Evolutionary conservation across 1,284 basidiomycete species (phyloP), one percentile per base, ranked within the genome.

Genomic region (Pseudomicrostroma phylloplanum): DNA sequence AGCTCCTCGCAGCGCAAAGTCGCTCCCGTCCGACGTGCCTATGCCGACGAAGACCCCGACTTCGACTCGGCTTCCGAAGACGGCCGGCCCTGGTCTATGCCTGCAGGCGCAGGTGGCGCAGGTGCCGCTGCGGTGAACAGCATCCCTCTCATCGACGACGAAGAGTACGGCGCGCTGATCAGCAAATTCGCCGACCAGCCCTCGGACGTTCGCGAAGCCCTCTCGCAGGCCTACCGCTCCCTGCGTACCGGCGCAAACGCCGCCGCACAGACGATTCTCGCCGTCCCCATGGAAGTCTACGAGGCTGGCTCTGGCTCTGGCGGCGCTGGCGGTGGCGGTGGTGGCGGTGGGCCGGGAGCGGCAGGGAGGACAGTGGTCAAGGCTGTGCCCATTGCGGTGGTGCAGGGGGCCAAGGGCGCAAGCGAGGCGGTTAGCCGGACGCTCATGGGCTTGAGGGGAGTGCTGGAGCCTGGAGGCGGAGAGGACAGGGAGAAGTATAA

Each of bases 221-320:
- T 98, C n/a, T 86, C 90, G 66, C 88, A 87, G 0, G 94, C 93
- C 17, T 96, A 96, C 80, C 85, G 83, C 73, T 92, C 90, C 70
- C 80, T 98, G 70, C 63, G 59, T 6, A 60, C 63, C n/a, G 71
- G 71, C 6, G 79, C 97, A 61, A 90, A 88, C 68, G 89, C 89
- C 39, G 94, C 94, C 2, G 96, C 94, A 13, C 94, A 98, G 81
- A 98, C 96, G 0, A 98, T 98, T 67, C 84, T 98, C 36, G 94
- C 96, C 0, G 91, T 98, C 0, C 94, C 94, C 0, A 97, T 98
- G 92, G 96, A 98, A 79, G 92, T 96, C 17, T 96, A 97, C 73
- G 94, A 98, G 80, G 84, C 89, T 63, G 78, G 84, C 81, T 54
- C 2, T 4, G 55, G 43, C 12, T 30, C 56, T 30, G 60, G 6